Conservation (phyloP, 2,329 filamentous ascomycete genomes). For the Pseudodiploospora longispora region DNA sequence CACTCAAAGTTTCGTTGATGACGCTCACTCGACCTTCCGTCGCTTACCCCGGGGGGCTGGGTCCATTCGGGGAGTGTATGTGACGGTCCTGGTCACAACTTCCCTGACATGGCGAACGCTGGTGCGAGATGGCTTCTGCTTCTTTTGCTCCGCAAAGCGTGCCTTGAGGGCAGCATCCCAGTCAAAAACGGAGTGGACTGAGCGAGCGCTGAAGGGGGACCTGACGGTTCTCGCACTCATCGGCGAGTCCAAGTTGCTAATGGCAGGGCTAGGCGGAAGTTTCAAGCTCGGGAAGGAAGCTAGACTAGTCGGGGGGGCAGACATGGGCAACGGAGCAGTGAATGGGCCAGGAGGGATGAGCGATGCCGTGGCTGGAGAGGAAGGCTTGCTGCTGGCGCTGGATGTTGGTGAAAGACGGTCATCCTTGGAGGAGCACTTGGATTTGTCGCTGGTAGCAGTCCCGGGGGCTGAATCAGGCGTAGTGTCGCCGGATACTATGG, state of each 20-base stretch:
- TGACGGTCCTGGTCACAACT: constrained; percentile 89
- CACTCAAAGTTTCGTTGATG: constrained; percentile 6
- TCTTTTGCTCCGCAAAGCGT: constrained; percentile 52
- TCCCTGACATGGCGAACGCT: constrained; percentile 69
- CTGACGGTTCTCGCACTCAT: constrained; percentile 51
- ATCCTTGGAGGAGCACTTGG: constrained; percentile 49
- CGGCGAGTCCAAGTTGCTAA: constrained; percentile 62
- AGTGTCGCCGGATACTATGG: constrained; percentile 42
- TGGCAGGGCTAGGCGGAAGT: constrained; percentile 67
- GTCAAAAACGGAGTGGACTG: constrained; percentile 63
- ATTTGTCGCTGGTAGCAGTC: constrained; percentile 47
- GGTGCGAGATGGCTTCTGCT: constrained; percentile 50
- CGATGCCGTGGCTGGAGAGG: constrained; percentile 28
- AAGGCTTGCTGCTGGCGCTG: constrained; percentile 23
- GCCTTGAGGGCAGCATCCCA: constrained; percentile 67
- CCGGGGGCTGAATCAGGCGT: constrained; percentile 44
- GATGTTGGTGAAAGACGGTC: constrained; percentile 40
- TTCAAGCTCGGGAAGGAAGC: constrained; percentile 59
- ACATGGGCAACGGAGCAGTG: constrained; percentile 45
- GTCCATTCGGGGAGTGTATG: constrained; percentile 79
- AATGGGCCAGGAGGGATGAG: constrained; percentile 41
- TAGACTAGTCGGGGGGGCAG: constrained; percentile 52
- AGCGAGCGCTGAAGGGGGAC: constrained; percentile 67
- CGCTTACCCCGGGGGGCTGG: constrained; percentile 89
- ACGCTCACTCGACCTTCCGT: constrained; percentile 54